Conservation (phyloP, 2,329 filamentous ascomycete species). For the Neonectria hederae region DNA sequence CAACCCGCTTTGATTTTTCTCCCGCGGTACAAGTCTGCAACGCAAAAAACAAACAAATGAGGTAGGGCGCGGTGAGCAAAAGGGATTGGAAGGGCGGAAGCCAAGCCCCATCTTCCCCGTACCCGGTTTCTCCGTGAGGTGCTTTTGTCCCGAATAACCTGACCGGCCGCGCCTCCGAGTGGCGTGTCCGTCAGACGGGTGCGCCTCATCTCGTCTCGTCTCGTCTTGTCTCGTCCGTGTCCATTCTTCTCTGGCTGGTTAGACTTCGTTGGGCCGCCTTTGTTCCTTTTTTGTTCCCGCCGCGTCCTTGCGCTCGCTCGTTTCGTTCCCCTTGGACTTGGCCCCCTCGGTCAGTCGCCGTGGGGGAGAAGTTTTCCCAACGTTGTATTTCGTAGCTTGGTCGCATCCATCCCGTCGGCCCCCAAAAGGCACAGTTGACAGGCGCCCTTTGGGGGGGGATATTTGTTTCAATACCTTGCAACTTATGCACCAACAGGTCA, state of each 20-base stretch:
- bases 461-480: background rate
- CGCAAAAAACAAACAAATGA: background rate
- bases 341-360: constrained; percentile 8
- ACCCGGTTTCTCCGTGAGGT: constrained; percentile 37
- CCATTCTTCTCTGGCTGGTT: background rate
- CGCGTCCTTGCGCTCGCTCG: constrained; percentile 3
- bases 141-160: constrained; percentile 36
- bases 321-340: background rate
- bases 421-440: background rate
- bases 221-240: background rate
- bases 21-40: background rate
- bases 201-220: constrained; percentile 3
- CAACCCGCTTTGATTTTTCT: background rate
- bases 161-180: constrained; percentile 29
- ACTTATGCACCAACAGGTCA: background rate
- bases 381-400: background rate
- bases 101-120: constrained; percentile 17
- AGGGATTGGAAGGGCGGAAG: constrained; percentile 18
- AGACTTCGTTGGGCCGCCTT: background rate
- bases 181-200: constrained; percentile 34
- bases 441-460: background rate
- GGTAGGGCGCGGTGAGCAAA: background rate
- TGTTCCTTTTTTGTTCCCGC: constrained; percentile 2
- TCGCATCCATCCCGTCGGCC: background rate
- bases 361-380: background rate